Base-by-base conservation (phyloP, 768 basidiomycete species). In the Amanita jacksonii region DNA sequence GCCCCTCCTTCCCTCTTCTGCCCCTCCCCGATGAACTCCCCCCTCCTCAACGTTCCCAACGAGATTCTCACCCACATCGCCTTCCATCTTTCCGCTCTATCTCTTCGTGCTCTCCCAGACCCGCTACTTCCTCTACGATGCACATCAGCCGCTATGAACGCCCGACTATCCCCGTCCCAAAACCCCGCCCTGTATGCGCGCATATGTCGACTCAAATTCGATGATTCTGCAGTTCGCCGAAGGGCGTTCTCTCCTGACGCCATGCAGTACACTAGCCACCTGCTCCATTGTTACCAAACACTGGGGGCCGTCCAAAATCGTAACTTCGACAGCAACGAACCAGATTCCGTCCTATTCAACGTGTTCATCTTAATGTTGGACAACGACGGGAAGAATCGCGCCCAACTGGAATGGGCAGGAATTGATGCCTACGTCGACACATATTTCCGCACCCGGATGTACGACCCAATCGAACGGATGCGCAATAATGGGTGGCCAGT, bases 351-450 rank as follows among this genome's bases (percentile, higher is more conserved):
- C 1, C 64, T 85, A 16, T 73, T 70, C 60, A 61, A 59, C 0
- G 66, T 67, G 4, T 75, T 71, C 41, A 52, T 80, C 33, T 72
- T 85, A 67, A 56, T 80, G 57, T 60, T 73, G 3, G 82, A 85
- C 49, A 76, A 81, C 59, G 81, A 85, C 58, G 80, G 79, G 25
- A 70, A 69, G 55, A 85, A 85, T 55, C 65, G 66, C 27, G 60
- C 52, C 3, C 78, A 78, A 58, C 72, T 85, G 38, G 64, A 72
- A 45, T 63, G 59, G 18, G 80, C 75, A 0, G 69, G 71, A 3
- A 62, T 79, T 3, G 65, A 67, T 28, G 49, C 48, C 4, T 77
- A 73, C 33, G 63, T 76, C 7, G 66, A 72, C 37, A 15, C 43
- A 1, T 76, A 69, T 45, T 56, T 79, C 27, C 66, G 65, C 24